phyloP scores from a whole-genome alignment of 768 basidiomycete species.

The Podaxis carcinomalis region DNA sequence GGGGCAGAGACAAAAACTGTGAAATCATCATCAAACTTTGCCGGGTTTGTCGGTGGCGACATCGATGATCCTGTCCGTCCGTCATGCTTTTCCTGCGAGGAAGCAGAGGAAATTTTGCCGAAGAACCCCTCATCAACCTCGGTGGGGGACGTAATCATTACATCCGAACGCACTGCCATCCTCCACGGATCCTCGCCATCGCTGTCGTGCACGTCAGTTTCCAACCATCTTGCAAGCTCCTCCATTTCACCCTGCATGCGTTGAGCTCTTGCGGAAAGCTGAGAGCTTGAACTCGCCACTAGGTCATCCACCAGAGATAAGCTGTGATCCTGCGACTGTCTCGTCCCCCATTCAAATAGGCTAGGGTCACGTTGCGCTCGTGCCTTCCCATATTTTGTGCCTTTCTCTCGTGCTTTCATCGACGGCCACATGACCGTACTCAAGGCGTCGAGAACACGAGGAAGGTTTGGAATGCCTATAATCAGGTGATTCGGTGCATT shows the following conservation, averaged over 20 bases:
- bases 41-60: neutral
- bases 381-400: slow-evolving; percentile 9
- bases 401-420: slow-evolving; percentile 43
- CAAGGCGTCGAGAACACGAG: slow-evolving; percentile 72
- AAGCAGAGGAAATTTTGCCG: neutral
- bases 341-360: slow-evolving; percentile 38
- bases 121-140: slow-evolving; percentile 7
- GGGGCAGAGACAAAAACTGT: slow-evolving; percentile 69
- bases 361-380: slow-evolving; percentile 26
- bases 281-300: slow-evolving; percentile 10
- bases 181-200: slow-evolving; percentile 38
- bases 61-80: neutral
- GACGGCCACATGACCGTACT: slow-evolving; percentile 90
- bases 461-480: slow-evolving; percentile 48
- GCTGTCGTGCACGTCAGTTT: slow-evolving; percentile 38
- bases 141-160: slow-evolving; percentile 22
- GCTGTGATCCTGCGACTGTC: slow-evolving; percentile 20
- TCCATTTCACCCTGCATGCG: slow-evolving; percentile 49
- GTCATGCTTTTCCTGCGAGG: neutral
- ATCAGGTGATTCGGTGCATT: neutral
- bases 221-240: slow-evolving; percentile 59
- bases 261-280: slow-evolving; percentile 23
- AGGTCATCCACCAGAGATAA: slow-evolving; percentile 6
- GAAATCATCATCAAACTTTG: slow-evolving; percentile 74
- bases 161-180: slow-evolving; percentile 26